phyloP scores from a whole-genome alignment of 2,329 filamentous ascomycete genomes.

The Penicillium palitans region DNA sequence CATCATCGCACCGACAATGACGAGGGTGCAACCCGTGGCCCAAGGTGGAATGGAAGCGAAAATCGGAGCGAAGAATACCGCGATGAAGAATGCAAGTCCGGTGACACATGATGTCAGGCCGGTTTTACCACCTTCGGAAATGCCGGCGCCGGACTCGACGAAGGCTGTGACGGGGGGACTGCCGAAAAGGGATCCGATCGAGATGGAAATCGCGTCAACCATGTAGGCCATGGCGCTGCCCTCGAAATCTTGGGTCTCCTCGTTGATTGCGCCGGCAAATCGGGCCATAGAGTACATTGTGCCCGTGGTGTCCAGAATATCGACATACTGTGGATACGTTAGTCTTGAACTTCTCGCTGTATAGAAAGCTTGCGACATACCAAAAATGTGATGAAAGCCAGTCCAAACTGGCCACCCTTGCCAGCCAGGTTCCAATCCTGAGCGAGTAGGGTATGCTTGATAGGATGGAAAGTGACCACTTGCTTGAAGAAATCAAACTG shows the following conservation, averaged over 20 bases:
- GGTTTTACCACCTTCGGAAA: conserved; percentile 82
- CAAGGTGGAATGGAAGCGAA: conserved; percentile 87
- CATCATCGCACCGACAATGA: conserved; percentile 89
- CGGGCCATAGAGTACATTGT: conserved; percentile 88
- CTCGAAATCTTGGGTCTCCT: conserved; percentile 82
- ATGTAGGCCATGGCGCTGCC: conserved; percentile 79
- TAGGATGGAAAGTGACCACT: conserved; percentile 80
- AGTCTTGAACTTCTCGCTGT: not conserved
- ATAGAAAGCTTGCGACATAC: conserved; percentile 10
- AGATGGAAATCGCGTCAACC: conserved; percentile 77
- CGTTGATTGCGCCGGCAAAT: conserved; percentile 77
- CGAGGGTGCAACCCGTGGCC: conserved; percentile 84
- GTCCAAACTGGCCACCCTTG: conserved; percentile 73
- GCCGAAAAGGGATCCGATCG: conserved; percentile 76
- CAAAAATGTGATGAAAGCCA: conserved; percentile 83
- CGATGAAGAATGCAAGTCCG: conserved; percentile 81
- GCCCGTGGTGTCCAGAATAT: conserved; percentile 83
- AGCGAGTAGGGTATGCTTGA: conserved; percentile 66
- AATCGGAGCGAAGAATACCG: conserved; percentile 86
- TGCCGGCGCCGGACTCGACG: conserved; percentile 85
- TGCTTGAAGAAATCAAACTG: conserved; percentile 84
- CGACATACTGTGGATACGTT: conserved; percentile 61
- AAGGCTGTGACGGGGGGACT: conserved; percentile 81
- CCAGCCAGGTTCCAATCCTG: conserved; percentile 71
- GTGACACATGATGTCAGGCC: conserved; percentile 79